Conservation (phyloP, 1,284 basidiomycete species). For the Moniliella sp. region DNA sequence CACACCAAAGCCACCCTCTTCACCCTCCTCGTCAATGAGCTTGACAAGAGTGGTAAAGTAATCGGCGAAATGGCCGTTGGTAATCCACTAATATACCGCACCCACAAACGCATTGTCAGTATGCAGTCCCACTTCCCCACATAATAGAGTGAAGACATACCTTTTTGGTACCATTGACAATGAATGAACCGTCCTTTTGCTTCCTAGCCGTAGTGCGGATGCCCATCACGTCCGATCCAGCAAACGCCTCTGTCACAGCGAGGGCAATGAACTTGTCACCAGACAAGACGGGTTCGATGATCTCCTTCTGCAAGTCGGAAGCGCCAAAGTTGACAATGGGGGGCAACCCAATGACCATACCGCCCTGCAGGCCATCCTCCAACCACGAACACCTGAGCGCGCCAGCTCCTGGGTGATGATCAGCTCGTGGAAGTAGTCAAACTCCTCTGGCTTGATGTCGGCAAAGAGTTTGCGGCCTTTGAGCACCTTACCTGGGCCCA, state of each 20-base stretch:
- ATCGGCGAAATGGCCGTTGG: conserved; percentile 44
- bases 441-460: conserved; percentile 68
- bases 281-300: conserved; percentile 57
- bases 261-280: conserved; percentile 63
- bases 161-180: conserved; percentile 33
- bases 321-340: conserved; percentile 57
- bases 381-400: conserved; percentile 49
- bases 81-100: neutral
- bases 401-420: conserved; percentile 63
- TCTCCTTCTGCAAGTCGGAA: conserved; percentile 51
- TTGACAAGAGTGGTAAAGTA: conserved; percentile 39
- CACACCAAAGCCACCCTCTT: conserved; percentile 67
- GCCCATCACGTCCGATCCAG: conserved; percentile 59
- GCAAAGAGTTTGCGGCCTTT: conserved; percentile 58
- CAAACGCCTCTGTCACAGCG: conserved; percentile 72
- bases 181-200: conserved; percentile 52
- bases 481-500: conserved; percentile 58
- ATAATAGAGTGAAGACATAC: neutral
- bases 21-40: conserved; percentile 45
- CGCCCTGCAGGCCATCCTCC: conserved; percentile 34
- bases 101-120: neutral
- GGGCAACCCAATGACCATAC: conserved; percentile 35
- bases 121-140: neutral
- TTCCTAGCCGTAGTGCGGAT: conserved; percentile 55
- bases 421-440: conserved; percentile 63